Percentiles rank a stretch among this genome's conserved stretches.
Evolutionary conservation across 2,329 filamentous ascomycete genomes (phyloP).

Genomic region (Magnaporthiopsis incrustans): DNA sequence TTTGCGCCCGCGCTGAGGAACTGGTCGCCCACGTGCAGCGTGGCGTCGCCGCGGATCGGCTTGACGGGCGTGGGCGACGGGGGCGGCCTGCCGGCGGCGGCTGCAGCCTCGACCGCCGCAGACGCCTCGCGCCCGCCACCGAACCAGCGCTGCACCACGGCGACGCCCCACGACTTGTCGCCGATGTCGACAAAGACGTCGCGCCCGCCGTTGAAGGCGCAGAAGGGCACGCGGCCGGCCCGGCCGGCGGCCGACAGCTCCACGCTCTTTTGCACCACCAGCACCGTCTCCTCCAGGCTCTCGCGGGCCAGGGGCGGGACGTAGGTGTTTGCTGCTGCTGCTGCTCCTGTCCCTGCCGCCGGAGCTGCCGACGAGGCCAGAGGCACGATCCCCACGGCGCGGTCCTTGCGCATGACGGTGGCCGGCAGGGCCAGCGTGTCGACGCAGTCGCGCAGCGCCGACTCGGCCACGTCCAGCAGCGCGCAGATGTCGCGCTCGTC

Average conservation of each 20-base stretch:
- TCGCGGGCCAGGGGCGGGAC: constrained; percentile 60
- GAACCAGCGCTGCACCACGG: constrained; percentile 87
- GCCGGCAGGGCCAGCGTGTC: constrained; percentile 73
- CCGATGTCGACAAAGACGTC: constrained; percentile 99
- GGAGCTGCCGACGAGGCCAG: background rate
- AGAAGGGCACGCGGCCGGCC: constrained; percentile 63
- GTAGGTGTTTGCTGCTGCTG: background rate
- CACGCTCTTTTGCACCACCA: constrained; percentile 87
- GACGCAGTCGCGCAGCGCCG: constrained; percentile 73
- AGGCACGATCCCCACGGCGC: constrained; percentile 72
- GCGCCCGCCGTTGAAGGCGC: constrained; percentile 95
- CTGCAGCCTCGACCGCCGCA: constrained; percentile 5
- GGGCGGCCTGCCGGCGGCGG: constrained; percentile 8
- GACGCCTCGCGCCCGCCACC: constrained; percentile 39
- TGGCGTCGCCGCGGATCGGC: constrained; percentile 62
- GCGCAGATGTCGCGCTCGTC: constrained; percentile 66
- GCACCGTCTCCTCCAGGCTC: constrained; percentile 87
- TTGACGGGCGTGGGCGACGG: constrained; percentile 6
- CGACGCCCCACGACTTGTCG: constrained; percentile 93
- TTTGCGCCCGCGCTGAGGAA: constrained; percentile 93
- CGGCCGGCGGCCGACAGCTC: constrained; percentile 68
- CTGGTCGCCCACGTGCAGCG: constrained; percentile 92
- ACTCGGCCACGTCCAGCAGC: constrained; percentile 85
- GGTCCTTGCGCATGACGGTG: constrained; percentile 75
- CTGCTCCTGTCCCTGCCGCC: background rate